Base-by-base conservation (phyloP, 257 asterid species). In the Solanum rostratum region DNA sequence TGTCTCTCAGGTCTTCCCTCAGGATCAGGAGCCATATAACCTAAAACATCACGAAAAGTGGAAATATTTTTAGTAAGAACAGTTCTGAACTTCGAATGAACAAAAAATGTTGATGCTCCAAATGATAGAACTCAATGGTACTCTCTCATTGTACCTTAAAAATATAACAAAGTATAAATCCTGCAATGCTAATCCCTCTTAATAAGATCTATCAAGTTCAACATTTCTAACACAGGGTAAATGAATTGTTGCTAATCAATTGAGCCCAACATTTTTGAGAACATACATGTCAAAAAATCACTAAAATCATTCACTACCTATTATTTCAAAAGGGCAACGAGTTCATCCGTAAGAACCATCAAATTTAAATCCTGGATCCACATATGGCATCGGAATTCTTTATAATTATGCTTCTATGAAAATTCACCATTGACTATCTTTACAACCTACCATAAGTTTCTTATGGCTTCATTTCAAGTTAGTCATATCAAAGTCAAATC, bases 1-100 rank as follows among this genome's bases (percentile, higher is more conserved):
- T 92, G 87, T 86, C 95, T 91, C 52, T 91, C 89, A 0, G 97
- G 96, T 85, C 93, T 90, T 83, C 97, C 97, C 78, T 94, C 96
- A 55, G 93, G 92, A 86, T 92, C 92, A 85, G 89, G 2, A 50
- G 27, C 45, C 16, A 1, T 50, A 52, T 78, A 78, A 50, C 82
- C 82, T 78, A 29, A 78, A 78, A 78, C 3, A 50, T 16, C 12
- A 78, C 14, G 46, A 78, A 2, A 27, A 29, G 29, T 78, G n/a
- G 46, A 11, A 29, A n/a, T 50, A 27, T 4, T 78, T 22, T 19
- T 9, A 76, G 16, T 27, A 4, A 49, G 14, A 7, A 16, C 16
- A 49, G 45, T 76, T 49, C 45, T 0, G 6, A 49, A 76, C 62
- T 18, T 76, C 24, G 4, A 11, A 27, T 18, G 39, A 69, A 9